These are phyloP conservation scores for Hemerocallis citrina DNA, from an alignment of 106 monocot genomes.

Conservation along the genomic window DNA sequence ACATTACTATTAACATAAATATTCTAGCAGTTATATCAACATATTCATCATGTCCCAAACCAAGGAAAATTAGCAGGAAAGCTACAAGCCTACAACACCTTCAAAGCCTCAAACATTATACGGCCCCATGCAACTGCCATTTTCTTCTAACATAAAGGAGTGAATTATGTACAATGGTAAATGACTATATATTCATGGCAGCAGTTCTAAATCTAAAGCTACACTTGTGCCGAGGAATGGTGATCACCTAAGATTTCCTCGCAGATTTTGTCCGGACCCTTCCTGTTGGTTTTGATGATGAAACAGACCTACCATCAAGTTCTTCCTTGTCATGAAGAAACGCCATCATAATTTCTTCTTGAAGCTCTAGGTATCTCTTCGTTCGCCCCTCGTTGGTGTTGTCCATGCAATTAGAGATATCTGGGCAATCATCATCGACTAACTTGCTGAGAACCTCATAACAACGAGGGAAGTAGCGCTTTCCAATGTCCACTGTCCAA, in stretches of 20 bases:
- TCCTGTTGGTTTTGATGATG: constrained; percentile 15
- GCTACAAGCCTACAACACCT: background rate
- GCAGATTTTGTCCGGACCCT: background rate
- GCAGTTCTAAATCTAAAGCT: background rate
- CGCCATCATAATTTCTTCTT: constrained; percentile 36
- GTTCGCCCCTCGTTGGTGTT: constrained; percentile 32
- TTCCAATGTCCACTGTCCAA: constrained; percentile 64
- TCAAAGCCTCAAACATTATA: background rate
- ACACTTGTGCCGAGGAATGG: no score
- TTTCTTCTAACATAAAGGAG: background rate
- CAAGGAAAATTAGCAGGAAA: background rate
- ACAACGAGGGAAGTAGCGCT: constrained; percentile 55
- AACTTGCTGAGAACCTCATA: constrained; percentile 45
- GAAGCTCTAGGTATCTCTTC: constrained; percentile 47
- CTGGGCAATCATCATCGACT: constrained; percentile 37
- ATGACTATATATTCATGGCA: background rate
- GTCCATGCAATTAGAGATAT: constrained; percentile 10
- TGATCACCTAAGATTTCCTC: background rate
- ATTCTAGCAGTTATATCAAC: background rate
- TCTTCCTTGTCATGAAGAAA: constrained; percentile 58
- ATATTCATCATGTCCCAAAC: background rate
- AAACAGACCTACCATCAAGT: constrained; percentile 16
- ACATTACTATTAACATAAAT: no score
- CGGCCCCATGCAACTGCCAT: background rate
- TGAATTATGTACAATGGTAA: background rate